Evolutionary conservation across 371 early-diverging fungal species (phyloP).

Genomic region (Lichtheimia ornata): DNA sequence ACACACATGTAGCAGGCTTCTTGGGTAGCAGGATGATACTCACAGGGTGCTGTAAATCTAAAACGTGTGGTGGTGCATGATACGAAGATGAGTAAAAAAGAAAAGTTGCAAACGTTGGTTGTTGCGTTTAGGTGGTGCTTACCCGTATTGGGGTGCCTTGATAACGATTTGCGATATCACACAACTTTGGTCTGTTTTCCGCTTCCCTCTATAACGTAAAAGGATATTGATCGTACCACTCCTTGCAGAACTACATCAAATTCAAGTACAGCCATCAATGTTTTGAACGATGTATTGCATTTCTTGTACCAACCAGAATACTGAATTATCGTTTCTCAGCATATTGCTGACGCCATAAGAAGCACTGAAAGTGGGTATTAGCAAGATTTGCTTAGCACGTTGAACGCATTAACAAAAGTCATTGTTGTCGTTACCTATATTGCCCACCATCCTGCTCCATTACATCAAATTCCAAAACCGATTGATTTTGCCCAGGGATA

Average conservation of each 20-base stretch:
- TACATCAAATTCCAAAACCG: not conserved
- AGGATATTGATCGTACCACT: slow-evolving; percentile 25
- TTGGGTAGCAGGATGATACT: not conserved
- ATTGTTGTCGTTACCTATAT: not conserved
- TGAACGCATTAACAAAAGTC: too few species aligned
- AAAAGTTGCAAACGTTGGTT: too few species aligned
- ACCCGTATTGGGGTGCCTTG: slow-evolving; percentile 28
- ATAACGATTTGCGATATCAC: slow-evolving; percentile 25
- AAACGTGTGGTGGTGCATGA: not conserved
- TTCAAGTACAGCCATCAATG: not conserved
- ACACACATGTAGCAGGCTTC: not conserved
- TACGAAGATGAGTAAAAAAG: not conserved
- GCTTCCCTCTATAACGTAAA: slow-evolving; percentile 17
- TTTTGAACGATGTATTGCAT: too few species aligned
- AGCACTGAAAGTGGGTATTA: not conserved
- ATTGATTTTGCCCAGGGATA: not conserved
- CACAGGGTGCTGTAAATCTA: slow-evolving; percentile 31
- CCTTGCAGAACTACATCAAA: slow-evolving; percentile 21
- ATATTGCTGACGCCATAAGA: slow-evolving; percentile 26
- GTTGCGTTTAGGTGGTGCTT: not conserved
- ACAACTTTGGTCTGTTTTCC: slow-evolving; percentile 16
- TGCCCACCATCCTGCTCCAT: not conserved
- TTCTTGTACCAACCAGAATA: slow-evolving; percentile 19
- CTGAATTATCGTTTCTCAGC: slow-evolving; percentile 23
- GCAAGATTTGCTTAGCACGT: too few species aligned